Conservation (phyloP, 495 filamentous ascomycete species). For the Aspergillus nanangensis region DNA sequence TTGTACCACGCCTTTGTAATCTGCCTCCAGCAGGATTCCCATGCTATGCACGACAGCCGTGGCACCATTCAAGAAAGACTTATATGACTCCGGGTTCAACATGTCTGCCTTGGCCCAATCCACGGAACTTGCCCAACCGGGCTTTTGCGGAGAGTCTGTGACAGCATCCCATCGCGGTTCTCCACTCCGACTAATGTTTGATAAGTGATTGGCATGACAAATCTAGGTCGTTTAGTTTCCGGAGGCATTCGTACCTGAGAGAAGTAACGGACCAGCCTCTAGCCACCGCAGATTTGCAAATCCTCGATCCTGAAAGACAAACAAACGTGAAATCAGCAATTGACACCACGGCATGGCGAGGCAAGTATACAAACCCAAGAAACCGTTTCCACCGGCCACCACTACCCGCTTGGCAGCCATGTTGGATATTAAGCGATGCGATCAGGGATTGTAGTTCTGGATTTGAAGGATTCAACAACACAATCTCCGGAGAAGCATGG, state of each 20-base stretch:
- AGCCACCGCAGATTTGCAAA: conserved; percentile 80
- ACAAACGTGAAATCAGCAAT: conserved; percentile 1
- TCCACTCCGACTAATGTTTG: conserved; percentile 70
- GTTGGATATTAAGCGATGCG: background rate
- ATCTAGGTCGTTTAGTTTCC: no score
- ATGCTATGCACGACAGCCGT: conserved; percentile 86
- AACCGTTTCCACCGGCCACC: conserved; percentile 93
- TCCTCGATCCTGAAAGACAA: conserved; percentile 59
- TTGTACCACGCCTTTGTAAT: conserved; percentile 89
- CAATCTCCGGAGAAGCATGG: no score
- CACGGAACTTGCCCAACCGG: conserved; percentile 76
- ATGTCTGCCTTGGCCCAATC: conserved; percentile 86
- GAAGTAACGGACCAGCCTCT: conserved; percentile 87
- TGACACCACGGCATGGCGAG: background rate
- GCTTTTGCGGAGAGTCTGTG: conserved; percentile 66
- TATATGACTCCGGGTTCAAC: conserved; percentile 74
- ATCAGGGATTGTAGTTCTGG: background rate
- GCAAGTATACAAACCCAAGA: conserved; percentile 55
- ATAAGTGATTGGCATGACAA: background rate
- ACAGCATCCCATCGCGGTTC: conserved; percentile 77
- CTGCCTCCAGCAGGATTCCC: conserved; percentile 95
- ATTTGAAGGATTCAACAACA: no score
- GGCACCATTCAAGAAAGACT: conserved; percentile 62
- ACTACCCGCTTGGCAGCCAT: conserved; percentile 67
- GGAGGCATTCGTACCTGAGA: conserved; percentile 67